These are phyloP conservation scores for Hemileccinum impolitum DNA, from an alignment of 768 basidiomycete species.

Conservation along the genomic window DNA sequence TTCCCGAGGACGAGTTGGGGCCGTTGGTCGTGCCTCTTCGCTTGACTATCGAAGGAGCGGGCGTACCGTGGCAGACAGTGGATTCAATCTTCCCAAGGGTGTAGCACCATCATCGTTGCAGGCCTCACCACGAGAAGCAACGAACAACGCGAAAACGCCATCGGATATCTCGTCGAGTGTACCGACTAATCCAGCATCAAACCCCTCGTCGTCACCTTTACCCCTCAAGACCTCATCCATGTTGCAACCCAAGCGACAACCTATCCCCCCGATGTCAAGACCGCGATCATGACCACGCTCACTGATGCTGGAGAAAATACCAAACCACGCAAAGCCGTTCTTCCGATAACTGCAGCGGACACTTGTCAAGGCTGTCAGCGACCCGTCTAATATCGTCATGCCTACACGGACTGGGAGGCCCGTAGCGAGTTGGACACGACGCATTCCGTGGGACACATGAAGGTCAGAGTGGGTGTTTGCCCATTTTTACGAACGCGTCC, in stretches of 20 bases:
- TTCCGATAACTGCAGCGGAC: slow-evolving; percentile 97
- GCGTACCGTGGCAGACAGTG: slow-evolving; percentile 75
- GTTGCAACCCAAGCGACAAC: slow-evolving; percentile 88
- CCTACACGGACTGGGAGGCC: slow-evolving; percentile 71
- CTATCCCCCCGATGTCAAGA: slow-evolving; percentile 91
- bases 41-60: slow-evolving; percentile 81
- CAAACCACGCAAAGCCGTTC: slow-evolving; percentile 91
- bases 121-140: slow-evolving; percentile 94
- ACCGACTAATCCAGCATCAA: slow-evolving; percentile 87
- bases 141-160: slow-evolving; percentile 92
- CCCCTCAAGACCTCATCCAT: slow-evolving; percentile 92
- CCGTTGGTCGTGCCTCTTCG: slow-evolving; percentile 86
- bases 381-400: slow-evolving; percentile 73
- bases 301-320: slow-evolving; percentile 82
- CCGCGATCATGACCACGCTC: slow-evolving; percentile 83
- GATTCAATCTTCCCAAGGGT: slow-evolving; percentile 84
- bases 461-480: slow-evolving; percentile 49
- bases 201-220: slow-evolving; percentile 92
- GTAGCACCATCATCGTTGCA: slow-evolving; percentile 79
- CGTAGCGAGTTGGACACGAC: slow-evolving; percentile 71
- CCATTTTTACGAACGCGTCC: background rate
- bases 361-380: slow-evolving; percentile 89
- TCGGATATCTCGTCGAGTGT: slow-evolving; percentile 90
- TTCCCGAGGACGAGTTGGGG: slow-evolving; percentile 92
- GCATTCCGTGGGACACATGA: slow-evolving; percentile 72